phyloP scores from a whole-genome alignment of 345 rosid species.

The Brassica carinata region DNA sequence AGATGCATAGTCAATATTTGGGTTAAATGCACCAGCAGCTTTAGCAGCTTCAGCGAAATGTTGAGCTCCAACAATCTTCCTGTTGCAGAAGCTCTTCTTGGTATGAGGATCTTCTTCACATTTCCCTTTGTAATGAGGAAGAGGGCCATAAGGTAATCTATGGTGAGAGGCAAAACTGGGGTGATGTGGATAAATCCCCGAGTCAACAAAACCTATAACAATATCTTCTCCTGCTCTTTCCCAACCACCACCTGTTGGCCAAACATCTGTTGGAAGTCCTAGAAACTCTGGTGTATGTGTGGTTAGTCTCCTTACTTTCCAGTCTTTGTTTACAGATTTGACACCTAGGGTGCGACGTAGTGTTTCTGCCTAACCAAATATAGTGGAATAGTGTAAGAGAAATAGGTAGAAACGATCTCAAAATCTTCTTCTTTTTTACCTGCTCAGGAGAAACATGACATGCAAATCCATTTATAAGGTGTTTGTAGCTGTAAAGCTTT shows the following conservation, averaged over 20 bases:
- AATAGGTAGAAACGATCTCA: not conserved
- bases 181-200: conserved; percentile 92
- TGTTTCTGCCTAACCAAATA: conserved; percentile 83
- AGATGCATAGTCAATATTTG: conserved; percentile 81
- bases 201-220: conserved; percentile 94
- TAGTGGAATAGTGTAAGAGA: conserved; percentile 46
- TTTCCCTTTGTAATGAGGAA: conserved; percentile 86
- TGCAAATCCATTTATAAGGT: conserved; percentile 95
- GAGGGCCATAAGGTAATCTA: conserved; percentile 75
- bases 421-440: conserved; percentile 56
- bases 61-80: conserved; percentile 97
- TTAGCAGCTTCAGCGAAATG: conserved; percentile 97
- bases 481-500: conserved; percentile 94
- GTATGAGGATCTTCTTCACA: conserved; percentile 87
- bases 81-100: conserved; percentile 80
- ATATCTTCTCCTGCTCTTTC: conserved; percentile 95
- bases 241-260: conserved; percentile 99
- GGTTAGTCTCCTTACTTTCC: conserved; percentile 96
- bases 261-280: conserved; percentile 97
- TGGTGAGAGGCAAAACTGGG: conserved; percentile 82
- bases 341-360: conserved; percentile 76
- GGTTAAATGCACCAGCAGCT: conserved; percentile 93
- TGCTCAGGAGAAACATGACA: conserved; percentile 82
- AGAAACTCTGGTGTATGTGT: conserved; percentile 98
- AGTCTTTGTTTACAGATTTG: conserved; percentile 88